phyloP scores from a whole-genome alignment of 1,139 yeast genomes.

The Kodamaea anthophila region DNA sequence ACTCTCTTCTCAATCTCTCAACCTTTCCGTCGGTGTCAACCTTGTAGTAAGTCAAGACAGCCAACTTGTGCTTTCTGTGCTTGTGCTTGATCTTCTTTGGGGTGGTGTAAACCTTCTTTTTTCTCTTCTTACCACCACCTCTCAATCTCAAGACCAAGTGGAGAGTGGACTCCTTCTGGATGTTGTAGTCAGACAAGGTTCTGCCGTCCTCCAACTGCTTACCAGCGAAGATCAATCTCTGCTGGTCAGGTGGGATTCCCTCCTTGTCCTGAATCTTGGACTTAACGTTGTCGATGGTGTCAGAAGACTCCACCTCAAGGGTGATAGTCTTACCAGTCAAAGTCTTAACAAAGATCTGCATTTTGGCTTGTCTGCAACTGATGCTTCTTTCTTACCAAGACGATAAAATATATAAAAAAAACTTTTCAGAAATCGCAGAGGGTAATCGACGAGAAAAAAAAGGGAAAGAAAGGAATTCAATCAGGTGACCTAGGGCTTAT shows the following conservation, averaged over 20 bases:
- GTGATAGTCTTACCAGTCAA: constrained; percentile 99
- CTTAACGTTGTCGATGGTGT: constrained; percentile 99
- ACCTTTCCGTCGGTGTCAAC: constrained; percentile 98
- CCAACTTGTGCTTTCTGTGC: constrained; percentile 98
- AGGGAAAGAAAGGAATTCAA: background rate
- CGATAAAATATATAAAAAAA: constrained; percentile 5
- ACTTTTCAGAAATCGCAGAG: constrained; percentile 2
- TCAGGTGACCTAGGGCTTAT: background rate
- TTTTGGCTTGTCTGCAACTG: constrained; percentile 50
- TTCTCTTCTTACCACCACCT: constrained; percentile 99
- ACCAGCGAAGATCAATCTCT: constrained; percentile 99
- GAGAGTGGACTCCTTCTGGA: constrained; percentile 98
- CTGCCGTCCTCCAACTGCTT: constrained; percentile 99
- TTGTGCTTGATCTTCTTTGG: constrained; percentile 99
- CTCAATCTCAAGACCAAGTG: constrained; percentile 98
- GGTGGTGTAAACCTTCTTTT: constrained; percentile 99
- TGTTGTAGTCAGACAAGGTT: constrained; percentile 98
- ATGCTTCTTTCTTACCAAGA: constrained; percentile 51
- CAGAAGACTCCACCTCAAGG: constrained; percentile 98
- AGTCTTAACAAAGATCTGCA: constrained; percentile 99
- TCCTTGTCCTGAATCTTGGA: constrained; percentile 99
- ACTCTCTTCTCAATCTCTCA: constrained; percentile 98
- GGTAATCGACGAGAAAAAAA: constrained; percentile 1
- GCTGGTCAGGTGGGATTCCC: constrained; percentile 99
- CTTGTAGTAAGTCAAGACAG: constrained; percentile 99